Conservation (phyloP, 805 yeast species). For the Ogataea saltuana region DNA sequence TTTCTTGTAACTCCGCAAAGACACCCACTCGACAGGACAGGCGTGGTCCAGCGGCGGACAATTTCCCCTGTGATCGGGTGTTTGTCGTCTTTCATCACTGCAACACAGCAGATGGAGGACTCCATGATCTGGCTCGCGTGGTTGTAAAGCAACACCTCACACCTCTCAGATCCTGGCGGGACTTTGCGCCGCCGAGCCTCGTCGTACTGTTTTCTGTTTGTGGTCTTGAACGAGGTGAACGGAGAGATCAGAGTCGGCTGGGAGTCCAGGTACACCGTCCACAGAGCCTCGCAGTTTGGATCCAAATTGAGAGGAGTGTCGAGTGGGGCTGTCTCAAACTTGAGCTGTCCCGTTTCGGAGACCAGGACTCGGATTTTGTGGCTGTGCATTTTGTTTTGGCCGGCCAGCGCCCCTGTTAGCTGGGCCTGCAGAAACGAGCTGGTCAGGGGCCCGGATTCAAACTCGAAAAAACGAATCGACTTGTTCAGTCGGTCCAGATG, state of each 20-base stretch:
- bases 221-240: slow-evolving; percentile 87
- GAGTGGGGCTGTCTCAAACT: slow-evolving; percentile 37
- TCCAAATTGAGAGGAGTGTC: slow-evolving; percentile 9
- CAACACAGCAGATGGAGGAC: slow-evolving; percentile 82
- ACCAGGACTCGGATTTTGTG: slow-evolving; percentile 52
- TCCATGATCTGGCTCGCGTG: slow-evolving; percentile 64
- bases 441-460: slow-evolving; percentile 40
- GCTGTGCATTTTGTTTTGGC: slow-evolving; percentile 34
- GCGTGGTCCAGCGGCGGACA: slow-evolving; percentile 71
- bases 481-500: slow-evolving; percentile 63
- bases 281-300: slow-evolving; percentile 31
- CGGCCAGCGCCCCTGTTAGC: slow-evolving; percentile 40
- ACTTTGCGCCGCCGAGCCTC: slow-evolving; percentile 56
- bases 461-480: slow-evolving; percentile 54
- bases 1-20: slow-evolving; percentile 81
- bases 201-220: slow-evolving; percentile 63
- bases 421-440: slow-evolving; percentile 42
- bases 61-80: slow-evolving; percentile 31
- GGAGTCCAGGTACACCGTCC: slow-evolving; percentile 65
- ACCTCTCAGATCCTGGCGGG: slow-evolving; percentile 31
- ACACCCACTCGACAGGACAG: slow-evolving; percentile 76
- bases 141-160: slow-evolving; percentile 75
- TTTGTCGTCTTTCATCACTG: slow-evolving; percentile 45
- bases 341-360: slow-evolving; percentile 23
- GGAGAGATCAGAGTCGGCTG: slow-evolving; percentile 58